phyloP scores from a whole-genome alignment of 805 yeast genomes.

The Schwanniomyces vanrijiae region DNA sequence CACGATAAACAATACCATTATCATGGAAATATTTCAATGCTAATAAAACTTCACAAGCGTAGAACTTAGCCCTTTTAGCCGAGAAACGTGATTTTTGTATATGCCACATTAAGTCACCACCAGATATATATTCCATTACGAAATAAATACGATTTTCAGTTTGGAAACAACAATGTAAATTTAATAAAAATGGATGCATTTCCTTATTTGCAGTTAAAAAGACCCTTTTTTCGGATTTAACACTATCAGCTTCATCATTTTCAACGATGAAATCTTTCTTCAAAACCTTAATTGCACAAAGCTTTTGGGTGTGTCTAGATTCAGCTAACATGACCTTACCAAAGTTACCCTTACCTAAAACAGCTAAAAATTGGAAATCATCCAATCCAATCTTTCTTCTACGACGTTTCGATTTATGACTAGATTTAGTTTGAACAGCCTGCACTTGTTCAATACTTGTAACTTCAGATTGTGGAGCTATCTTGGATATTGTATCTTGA shows the following conservation, averaged over 20 bases:
- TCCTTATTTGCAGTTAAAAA: slow-evolving; percentile 82
- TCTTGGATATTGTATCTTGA: not conserved
- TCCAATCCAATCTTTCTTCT: slow-evolving; percentile 86
- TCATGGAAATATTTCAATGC: slow-evolving; percentile 94
- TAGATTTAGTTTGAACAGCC: slow-evolving; percentile 22
- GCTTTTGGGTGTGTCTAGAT: slow-evolving; percentile 72
- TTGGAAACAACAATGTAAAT: slow-evolving; percentile 93
- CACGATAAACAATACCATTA: slow-evolving; percentile 94
- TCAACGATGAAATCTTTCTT: slow-evolving; percentile 95
- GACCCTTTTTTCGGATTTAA: slow-evolving; percentile 91
- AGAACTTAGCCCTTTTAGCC: slow-evolving; percentile 89
- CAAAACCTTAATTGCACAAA: slow-evolving; percentile 95
- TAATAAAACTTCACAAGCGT: slow-evolving; percentile 92
- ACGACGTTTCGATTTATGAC: slow-evolving; percentile 31
- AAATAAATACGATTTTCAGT: slow-evolving; percentile 96
- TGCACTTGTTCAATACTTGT: slow-evolving; percentile 1
- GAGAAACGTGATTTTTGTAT: slow-evolving; percentile 90
- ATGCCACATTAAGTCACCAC: slow-evolving; percentile 99
- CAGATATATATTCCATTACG: slow-evolving; percentile 97
- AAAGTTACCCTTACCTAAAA: slow-evolving; percentile 96
- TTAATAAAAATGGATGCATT: slow-evolving; percentile 88
- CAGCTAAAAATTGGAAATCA: slow-evolving; percentile 92
- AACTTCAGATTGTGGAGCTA: not conserved
- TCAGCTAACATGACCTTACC: slow-evolving; percentile 98
- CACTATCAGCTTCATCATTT: slow-evolving; percentile 94